Percentiles rank a stretch among this genome's conserved stretches.
phyloP scores from a whole-genome alignment of 768 basidiomycete species.

The Sarcodon aspratus region DNA sequence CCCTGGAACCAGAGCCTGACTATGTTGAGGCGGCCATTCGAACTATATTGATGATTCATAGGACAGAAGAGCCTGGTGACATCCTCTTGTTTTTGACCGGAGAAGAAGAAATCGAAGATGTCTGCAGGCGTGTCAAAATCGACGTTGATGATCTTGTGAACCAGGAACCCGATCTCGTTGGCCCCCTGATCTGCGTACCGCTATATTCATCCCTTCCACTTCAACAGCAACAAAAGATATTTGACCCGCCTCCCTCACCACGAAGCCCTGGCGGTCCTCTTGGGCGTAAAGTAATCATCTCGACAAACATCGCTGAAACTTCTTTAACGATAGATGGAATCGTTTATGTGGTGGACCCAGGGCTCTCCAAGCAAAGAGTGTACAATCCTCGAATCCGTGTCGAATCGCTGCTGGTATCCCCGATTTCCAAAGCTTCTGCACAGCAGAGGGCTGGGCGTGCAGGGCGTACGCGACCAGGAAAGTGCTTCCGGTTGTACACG shows the following conservation, averaged over 20 bases:
- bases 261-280: constrained; percentile 56
- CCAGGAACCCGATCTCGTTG: constrained; percentile 62
- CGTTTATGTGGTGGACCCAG: constrained; percentile 98
- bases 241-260: constrained; percentile 73
- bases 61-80: constrained; percentile 90
- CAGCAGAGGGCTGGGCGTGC: constrained; percentile 96
- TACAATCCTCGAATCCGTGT: constrained; percentile 97
- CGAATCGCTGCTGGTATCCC: constrained; percentile 85
- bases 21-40: constrained; percentile 97
- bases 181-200: constrained; percentile 83
- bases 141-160: constrained; percentile 80
- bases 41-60: constrained; percentile 94
- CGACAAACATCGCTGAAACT: constrained; percentile 97
- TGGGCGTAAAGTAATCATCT: constrained; percentile 88
- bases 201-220: constrained; percentile 94
- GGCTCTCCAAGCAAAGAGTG: constrained; percentile 96
- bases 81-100: constrained; percentile 93
- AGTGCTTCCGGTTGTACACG: constrained; percentile 94
- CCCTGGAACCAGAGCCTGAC: constrained; percentile 86
- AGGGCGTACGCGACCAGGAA: constrained; percentile 91
- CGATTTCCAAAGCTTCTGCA: constrained; percentile 94
- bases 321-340: constrained; percentile 97
- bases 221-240: constrained; percentile 92
- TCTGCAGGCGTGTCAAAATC: constrained; percentile 84
- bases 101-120: constrained; percentile 97